Percentiles rank a stretch among this genome's conserved stretches.
These are phyloP conservation scores for Coemansia sp. DNA, from an alignment of 192 early-diverging fungal genomes.

Conservation along the genomic window DNA sequence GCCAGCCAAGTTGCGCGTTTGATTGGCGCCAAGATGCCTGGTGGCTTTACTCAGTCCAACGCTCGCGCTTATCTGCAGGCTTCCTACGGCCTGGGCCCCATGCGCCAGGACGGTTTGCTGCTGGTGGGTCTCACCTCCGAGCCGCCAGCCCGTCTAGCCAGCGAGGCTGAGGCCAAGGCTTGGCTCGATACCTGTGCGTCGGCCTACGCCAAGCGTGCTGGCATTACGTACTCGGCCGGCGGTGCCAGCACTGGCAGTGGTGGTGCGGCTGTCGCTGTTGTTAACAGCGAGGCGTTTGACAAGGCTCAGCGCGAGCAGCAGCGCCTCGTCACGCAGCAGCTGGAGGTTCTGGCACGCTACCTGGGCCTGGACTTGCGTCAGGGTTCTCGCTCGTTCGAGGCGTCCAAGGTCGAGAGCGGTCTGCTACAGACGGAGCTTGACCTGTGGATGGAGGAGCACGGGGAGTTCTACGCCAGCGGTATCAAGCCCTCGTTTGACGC, in stretches of 20 bases:
- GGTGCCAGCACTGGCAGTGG: constrained; percentile 58
- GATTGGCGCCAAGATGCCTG: constrained; percentile 89
- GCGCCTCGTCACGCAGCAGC: constrained; percentile 66
- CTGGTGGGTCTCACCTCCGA: constrained; percentile 80
- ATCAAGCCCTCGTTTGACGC: constrained; percentile 78
- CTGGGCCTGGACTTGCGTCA: constrained; percentile 83
- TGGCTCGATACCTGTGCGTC: constrained; percentile 74
- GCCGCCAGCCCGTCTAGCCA: constrained; percentile 70
- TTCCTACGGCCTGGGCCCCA: constrained; percentile 59
- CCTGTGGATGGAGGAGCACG: constrained; percentile 89
- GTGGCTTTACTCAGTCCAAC: constrained; percentile 73
- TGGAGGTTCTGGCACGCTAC: constrained; percentile 78
- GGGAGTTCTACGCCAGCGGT: constrained; percentile 85
- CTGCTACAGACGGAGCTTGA: constrained; percentile 84
- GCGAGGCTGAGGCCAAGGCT: constrained; percentile 71
- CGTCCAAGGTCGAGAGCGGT: constrained; percentile 64
- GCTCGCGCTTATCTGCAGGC: constrained; percentile 69
- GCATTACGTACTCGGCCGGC: constrained; percentile 52
- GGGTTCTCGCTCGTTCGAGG: constrained; percentile 76
- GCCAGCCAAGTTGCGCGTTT: constrained; percentile 72
- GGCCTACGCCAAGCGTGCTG: constrained; percentile 68
- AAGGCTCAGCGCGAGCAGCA: constrained; percentile 67
- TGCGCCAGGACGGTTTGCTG: constrained; percentile 67
- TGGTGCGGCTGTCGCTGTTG: constrained; percentile 64
- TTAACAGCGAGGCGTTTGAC: constrained; percentile 83